phyloP scores from a whole-genome alignment of 164 flowering plant species.

The Litsea cubeba region DNA sequence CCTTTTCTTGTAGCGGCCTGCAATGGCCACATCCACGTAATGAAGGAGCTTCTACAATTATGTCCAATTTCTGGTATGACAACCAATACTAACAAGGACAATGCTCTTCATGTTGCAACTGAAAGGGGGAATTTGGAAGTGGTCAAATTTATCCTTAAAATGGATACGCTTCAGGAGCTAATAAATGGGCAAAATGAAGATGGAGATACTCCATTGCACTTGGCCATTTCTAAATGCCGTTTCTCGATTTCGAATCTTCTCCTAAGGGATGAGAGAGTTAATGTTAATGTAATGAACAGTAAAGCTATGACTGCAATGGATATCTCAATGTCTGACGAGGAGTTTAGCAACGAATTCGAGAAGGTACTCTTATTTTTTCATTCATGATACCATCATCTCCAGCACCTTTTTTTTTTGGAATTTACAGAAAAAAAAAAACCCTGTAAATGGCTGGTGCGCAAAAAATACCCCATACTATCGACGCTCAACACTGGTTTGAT shows the following conservation, averaged over 20 bases:
- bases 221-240: slow-evolving; percentile 14
- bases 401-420: too few relatives aligned
- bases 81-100: neutral
- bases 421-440: too few relatives aligned
- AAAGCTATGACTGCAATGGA: slow-evolving; percentile 17
- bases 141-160: neutral
- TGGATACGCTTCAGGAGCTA: neutral
- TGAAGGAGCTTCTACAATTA: neutral
- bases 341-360: neutral
- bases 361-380: neutral
- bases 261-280: neutral
- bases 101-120: slow-evolving; percentile 7
- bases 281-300: slow-evolving; percentile 2
- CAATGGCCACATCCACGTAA: too few relatives aligned
- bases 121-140: neutral
- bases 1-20: slow-evolving; percentile 8
- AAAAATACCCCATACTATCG: too few relatives aligned
- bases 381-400: too few relatives aligned
- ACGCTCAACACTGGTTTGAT: too few relatives aligned
- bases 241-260: slow-evolving; percentile 6
- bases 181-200: neutral
- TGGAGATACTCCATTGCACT: slow-evolving; percentile 19
- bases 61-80: neutral
- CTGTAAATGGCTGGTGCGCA: too few relatives aligned
- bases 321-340: neutral